A percentile compares a stretch with the other conserved stretches of the same genome.
Conservation (phyloP, 2,329 filamentous ascomycete species). For the Metarhizium humberi region DNA sequence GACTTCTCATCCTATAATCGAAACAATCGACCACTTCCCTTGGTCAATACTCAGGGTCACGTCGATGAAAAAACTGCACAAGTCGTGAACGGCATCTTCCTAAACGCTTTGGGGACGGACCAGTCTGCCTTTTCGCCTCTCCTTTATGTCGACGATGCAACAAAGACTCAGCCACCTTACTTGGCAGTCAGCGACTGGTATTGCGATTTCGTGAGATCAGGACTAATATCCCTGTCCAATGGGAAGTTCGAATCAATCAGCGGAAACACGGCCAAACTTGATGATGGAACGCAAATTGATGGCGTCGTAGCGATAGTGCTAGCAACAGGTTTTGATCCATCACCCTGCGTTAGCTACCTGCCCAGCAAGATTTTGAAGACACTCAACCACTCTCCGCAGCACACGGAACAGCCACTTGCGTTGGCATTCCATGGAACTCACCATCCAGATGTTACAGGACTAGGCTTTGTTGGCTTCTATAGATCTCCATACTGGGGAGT, state of each 20-base stretch:
- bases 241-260: conserved; percentile 33
- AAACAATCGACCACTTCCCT: conserved; percentile 45
- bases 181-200: conserved; percentile 66
- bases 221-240: conserved; percentile 41
- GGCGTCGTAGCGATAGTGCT: conserved; percentile 60
- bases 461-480: conserved; percentile 80
- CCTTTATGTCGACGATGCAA: conserved; percentile 27
- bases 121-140: conserved; percentile 40
- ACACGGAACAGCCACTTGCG: conserved; percentile 51
- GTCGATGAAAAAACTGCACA: conserved; percentile 49
- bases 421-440: conserved; percentile 60
- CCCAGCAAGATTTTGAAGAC: conserved; percentile 42
- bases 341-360: conserved; percentile 55
- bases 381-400: conserved; percentile 47
- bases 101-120: conserved; percentile 39
- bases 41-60: conserved; percentile 56
- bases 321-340: conserved; percentile 66
- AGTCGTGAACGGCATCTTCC: conserved; percentile 41
- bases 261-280: conserved; percentile 26
- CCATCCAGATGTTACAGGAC: conserved; percentile 47
- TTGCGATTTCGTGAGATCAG: conserved; percentile 61
- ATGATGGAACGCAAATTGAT: conserved; percentile 27
- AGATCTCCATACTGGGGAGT: conserved; percentile 78
- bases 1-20: conserved; percentile 68
- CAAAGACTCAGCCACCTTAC: conserved; percentile 47